phyloP scores from a whole-genome alignment of 306 rosid genomes.

The Quercus alba region DNA sequence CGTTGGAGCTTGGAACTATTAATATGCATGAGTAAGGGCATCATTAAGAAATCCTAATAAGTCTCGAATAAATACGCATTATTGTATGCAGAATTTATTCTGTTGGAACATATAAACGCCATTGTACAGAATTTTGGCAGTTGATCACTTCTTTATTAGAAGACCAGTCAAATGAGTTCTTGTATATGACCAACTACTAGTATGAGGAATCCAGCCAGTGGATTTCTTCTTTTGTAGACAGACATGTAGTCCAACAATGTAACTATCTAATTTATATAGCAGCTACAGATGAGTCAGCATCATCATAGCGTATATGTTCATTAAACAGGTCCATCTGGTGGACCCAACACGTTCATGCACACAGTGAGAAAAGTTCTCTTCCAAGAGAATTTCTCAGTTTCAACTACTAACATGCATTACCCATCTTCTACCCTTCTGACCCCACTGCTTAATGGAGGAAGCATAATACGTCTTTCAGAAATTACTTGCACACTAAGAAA shows the following conservation, averaged over 20 bases:
- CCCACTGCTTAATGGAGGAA: slow-evolving; percentile 19
- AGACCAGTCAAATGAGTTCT: neutral
- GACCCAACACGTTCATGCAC: slow-evolving; percentile 24
- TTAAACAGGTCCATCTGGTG: slow-evolving; percentile 14
- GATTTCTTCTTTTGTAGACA: slow-evolving; percentile 16
- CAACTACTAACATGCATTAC: slow-evolving; percentile 15
- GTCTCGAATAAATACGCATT: neutral
- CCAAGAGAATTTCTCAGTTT: slow-evolving; percentile 16
- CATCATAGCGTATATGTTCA: slow-evolving; percentile 15
- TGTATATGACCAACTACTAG: neutral
- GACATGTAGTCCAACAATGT: slow-evolving; percentile 16
- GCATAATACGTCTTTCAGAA: slow-evolving; percentile 7
- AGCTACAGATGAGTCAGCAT: slow-evolving; percentile 17
- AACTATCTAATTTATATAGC: slow-evolving; percentile 17
- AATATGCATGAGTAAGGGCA: neutral
- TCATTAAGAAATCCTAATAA: neutral
- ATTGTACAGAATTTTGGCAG: neutral
- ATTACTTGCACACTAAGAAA: neutral
- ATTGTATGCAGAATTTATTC: neutral
- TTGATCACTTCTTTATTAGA: neutral
- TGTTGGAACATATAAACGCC: neutral
- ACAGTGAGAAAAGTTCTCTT: slow-evolving; percentile 14
- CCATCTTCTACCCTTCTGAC: slow-evolving; percentile 11
- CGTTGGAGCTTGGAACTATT: neutral
- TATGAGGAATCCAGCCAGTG: slow-evolving; percentile 27